Evolutionary conservation across 371 early-diverging fungal species (phyloP), one percentile per base, ranked within the genome.

Genomic region (Gilbertella persicaria): DNA sequence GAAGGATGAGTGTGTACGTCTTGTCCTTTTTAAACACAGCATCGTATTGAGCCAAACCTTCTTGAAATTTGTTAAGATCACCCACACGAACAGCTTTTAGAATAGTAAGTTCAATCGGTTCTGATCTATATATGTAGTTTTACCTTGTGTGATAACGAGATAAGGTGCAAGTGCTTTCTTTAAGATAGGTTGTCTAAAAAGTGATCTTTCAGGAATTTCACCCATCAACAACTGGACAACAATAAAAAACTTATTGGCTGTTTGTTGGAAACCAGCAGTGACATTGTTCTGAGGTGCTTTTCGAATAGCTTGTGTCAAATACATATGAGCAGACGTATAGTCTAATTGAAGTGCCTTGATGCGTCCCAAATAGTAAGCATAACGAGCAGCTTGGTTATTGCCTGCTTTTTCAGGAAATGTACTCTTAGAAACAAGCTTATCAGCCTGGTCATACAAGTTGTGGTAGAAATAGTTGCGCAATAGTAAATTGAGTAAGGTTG

Each of bases 221-320:
- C 99, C 99, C 89, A 96, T 93, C 62, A 98, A 71, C 49, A 98
- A 73, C 68, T 96, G 96, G 9, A 98, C 97, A 60, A 97, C 93
- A 51, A 97, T 92, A 41, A 89, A 84, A 36, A 96, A 83, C 74
- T 98, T 98, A 75, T 95, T 62, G 68, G 82, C 95, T 14, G 93
- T 86, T 73, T 97, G 97, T 59, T 93, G 92, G 78, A 97, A 97
- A 20, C 99, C 99, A 16, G 93, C 95, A 5, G 94, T 88, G 17
- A 85, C 79, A 4, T 82, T 78, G 60, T 83, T 91, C 58, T 92
- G 90, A 16, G 97, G 96, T 0, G 95, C 97, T 71, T 98, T 98
- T 53, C 97, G 88, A 45, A 94, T 91, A 12, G 98, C 97, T 64
- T 96, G 96, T 55, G 89, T 79, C 48, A 98, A 68, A 47, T 91